These are phyloP conservation scores for Backusella mclennaniae DNA, from an alignment of 192 early-diverging fungal genomes.

Conservation along the genomic window DNA sequence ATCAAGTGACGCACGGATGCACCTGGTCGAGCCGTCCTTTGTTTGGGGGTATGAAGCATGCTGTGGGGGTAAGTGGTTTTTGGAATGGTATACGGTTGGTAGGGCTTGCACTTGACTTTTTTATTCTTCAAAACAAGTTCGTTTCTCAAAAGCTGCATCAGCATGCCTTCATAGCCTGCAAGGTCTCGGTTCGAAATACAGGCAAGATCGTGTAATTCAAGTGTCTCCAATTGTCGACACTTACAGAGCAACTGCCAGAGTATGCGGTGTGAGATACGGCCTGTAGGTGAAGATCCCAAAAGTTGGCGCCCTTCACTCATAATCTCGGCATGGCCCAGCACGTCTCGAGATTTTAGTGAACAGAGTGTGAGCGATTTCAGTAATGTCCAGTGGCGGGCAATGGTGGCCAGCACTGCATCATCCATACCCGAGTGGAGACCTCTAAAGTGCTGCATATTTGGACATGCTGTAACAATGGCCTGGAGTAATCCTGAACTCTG, in stretches of 20 bases:
- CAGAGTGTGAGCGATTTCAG: slow-evolving; percentile 35
- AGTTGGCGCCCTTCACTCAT: slow-evolving; percentile 9
- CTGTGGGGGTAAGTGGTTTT: not conserved
- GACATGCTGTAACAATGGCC: slow-evolving; percentile 45
- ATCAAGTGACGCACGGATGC: slow-evolving; percentile 20
- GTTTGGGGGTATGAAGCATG: not conserved
- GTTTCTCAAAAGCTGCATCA: not conserved
- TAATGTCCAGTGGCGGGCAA: slow-evolving; percentile 42
- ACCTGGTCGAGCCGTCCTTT: not conserved
- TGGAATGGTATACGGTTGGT: slow-evolving; percentile 14
- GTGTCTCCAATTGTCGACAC: slow-evolving; percentile 33
- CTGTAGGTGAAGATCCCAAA: slow-evolving; percentile 4
- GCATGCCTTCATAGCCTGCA: not conserved
- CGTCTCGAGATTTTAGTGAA: slow-evolving; percentile 7
- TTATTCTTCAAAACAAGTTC: not conserved
- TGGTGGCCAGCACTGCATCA: slow-evolving; percentile 38
- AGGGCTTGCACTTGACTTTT: slow-evolving; percentile 1
- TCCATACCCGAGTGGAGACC: slow-evolving; percentile 44
- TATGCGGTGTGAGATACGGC: not conserved
- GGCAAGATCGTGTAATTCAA: slow-evolving; percentile 44
- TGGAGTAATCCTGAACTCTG: slow-evolving; percentile 34
- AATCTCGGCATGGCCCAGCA: slow-evolving; percentile 8
- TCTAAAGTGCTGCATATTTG: slow-evolving; percentile 40
- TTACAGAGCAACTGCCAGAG: slow-evolving; percentile 28
- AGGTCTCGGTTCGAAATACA: slow-evolving; percentile 39